Evolutionary conservation across 805 yeast genomes (phyloP).

Genomic region (Saccharomyces cerevisiae): DNA sequence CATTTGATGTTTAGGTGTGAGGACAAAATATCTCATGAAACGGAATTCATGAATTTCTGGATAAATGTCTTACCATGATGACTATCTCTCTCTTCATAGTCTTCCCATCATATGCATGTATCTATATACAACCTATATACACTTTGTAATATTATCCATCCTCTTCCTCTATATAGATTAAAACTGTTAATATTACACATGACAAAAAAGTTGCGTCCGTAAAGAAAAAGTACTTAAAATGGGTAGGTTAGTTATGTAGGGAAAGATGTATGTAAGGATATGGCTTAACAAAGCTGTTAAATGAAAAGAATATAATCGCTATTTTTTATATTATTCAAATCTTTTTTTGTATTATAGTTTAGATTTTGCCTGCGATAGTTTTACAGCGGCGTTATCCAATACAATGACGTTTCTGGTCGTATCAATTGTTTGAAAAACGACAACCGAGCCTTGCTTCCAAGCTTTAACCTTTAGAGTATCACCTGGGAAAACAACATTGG

Average conservation of each 20-base stretch:
- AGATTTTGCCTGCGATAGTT: slow-evolving; percentile 33
- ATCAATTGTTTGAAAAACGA: slow-evolving; percentile 74
- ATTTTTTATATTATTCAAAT: not conserved
- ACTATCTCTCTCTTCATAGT: not conserved
- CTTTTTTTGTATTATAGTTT: slow-evolving; percentile 19
- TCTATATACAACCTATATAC: not conserved
- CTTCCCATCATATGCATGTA: not conserved
- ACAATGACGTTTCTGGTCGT: slow-evolving; percentile 72
- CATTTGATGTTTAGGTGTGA: slow-evolving; percentile 20
- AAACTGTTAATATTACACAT: not conserved
- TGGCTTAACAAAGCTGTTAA: not conserved
- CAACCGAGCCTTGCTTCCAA: slow-evolving; percentile 65
- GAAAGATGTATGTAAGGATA: not conserved
- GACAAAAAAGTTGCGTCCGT: not conserved
- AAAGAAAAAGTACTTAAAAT: not conserved
- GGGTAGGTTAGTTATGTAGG: not conserved
- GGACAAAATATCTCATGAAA: slow-evolving; percentile 5
- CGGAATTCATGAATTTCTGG: slow-evolving; percentile 27
- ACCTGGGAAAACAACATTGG: slow-evolving; percentile 91
- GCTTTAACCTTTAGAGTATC: slow-evolving; percentile 74
- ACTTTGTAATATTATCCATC: not conserved
- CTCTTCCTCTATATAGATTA: not conserved
- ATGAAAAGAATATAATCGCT: not conserved
- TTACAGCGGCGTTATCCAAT: slow-evolving; percentile 81
- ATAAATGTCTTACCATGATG: slow-evolving; percentile 25